A percentile compares a stretch with the other conserved stretches of the same genome.
These are phyloP conservation scores for Podila clonocystis DNA, from an alignment of 192 early-diverging fungal genomes.

Conservation along the genomic window DNA sequence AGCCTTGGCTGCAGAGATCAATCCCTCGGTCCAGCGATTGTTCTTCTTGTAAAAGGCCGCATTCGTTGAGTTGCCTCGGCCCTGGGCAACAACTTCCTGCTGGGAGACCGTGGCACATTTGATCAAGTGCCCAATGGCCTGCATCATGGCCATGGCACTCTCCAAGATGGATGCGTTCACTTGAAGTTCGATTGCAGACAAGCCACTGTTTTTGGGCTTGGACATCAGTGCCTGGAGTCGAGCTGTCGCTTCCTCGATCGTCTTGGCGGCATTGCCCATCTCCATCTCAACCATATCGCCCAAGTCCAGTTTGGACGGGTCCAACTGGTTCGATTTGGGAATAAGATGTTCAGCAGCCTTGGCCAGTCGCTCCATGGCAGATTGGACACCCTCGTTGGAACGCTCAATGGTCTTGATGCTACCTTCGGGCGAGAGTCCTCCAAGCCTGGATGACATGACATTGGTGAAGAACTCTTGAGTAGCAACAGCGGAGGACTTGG, in stretches of 20 bases:
- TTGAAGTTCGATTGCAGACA: slow-evolving; percentile 79
- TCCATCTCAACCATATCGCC: slow-evolving; percentile 91
- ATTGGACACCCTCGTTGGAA: slow-evolving; percentile 80
- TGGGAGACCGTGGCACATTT: slow-evolving; percentile 94
- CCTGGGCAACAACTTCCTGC: slow-evolving; percentile 97
- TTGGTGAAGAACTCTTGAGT: slow-evolving; percentile 82
- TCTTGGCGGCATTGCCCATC: slow-evolving; percentile 89
- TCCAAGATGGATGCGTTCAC: slow-evolving; percentile 91
- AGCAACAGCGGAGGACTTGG: slow-evolving; percentile 73
- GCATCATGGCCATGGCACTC: slow-evolving; percentile 90
- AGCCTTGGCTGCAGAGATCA: slow-evolving; percentile 95
- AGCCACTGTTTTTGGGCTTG: slow-evolving; percentile 72
- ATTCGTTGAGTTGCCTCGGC: slow-evolving; percentile 79
- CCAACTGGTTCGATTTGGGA: slow-evolving; percentile 58
- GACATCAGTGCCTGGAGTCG: slow-evolving; percentile 81
- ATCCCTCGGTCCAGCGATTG: slow-evolving; percentile 99
- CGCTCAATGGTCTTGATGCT: slow-evolving; percentile 79
- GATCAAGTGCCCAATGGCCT: slow-evolving; percentile 94
- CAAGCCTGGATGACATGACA: slow-evolving; percentile 78
- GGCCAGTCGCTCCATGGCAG: slow-evolving; percentile 75
- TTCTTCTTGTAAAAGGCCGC: slow-evolving; percentile 99
- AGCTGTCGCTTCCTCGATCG: slow-evolving; percentile 89
- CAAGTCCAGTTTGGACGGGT: slow-evolving; percentile 72
- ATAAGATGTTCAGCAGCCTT: slow-evolving; percentile 82
- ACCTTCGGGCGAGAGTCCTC: slow-evolving; percentile 63